phyloP scores from a whole-genome alignment of 2,329 filamentous ascomycete species.

The Didymella lethalis region DNA sequence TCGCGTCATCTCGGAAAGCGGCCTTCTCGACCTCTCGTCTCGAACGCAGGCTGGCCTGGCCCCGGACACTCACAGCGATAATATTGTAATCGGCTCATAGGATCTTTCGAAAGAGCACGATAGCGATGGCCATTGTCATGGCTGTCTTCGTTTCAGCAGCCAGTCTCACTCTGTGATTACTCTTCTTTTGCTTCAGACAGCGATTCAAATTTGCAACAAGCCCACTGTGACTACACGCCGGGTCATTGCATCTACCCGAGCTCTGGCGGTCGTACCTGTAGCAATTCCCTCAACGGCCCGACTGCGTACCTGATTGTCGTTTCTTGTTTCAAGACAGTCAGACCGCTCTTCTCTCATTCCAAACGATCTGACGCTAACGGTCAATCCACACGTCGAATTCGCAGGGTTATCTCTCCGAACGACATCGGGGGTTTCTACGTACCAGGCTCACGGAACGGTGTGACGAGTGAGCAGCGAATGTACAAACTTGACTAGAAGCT shows the following conservation, averaged over 20 bases:
- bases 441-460: conserved; percentile 13
- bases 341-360: conserved; percentile 10
- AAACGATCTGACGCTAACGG: neutral
- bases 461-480: conserved; percentile 3
- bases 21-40: neutral
- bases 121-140: neutral
- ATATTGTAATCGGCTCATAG: neutral
- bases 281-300: conserved; percentile 6
- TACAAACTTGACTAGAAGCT: neutral
- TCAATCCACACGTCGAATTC: neutral
- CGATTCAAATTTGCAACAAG: neutral
- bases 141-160: neutral
- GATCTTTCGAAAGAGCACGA: neutral
- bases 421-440: conserved; percentile 5
- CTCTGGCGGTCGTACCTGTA: conserved; percentile 3
- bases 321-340: neutral
- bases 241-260: neutral
- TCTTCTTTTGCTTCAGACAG: neutral
- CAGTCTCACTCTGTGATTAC: neutral
- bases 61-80: neutral
- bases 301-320: neutral
- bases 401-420: neutral
- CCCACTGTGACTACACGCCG: neutral
- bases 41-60: neutral
- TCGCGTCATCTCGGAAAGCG: neutral